Base-by-base conservation (phyloP, 148 eudicot genomes). In the Camellia granthamiana region DNA sequence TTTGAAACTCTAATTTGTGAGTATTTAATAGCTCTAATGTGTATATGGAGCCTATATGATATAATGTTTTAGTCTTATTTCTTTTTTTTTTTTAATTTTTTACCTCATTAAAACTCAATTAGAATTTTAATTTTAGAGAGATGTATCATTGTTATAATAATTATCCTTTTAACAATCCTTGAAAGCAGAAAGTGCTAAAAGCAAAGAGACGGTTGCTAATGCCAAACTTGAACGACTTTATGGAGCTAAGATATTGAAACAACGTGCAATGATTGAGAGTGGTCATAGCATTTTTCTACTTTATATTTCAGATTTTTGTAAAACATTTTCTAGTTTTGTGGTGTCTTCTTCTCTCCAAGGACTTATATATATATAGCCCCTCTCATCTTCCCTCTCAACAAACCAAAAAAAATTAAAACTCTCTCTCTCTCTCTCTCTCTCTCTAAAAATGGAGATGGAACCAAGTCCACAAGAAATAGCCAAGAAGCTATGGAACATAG, bases 401-500 rank as follows among this genome's bases (percentile, higher is more conserved):
- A 67, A 75, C 6, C 56, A 54, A 54, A 51, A 7, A 66, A 49
- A n/a, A n/a, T n/a, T n/a, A n/a, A 63, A 23, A 21, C 5, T 9
- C 10, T 76, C 69, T 14, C 74, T 46, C 58, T 21, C 42, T 3
- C 56, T 13, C 69, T 38, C 61, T 59, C 60, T 16, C 66, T 68
- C 42, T 76, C 68, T 76, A 42, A 51, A 77, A 51, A 86, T 86
- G 85, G 90, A 86, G 56, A 66, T 82, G 69, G 84, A 88, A 15
- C 84, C 71, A 76, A 85, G 75, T 42, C 81, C 85, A 65, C 85
- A 75, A 74, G 23, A 64, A 41, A 77, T 78, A 74, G 87, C 81
- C 77, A 87, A 85, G 79, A 89, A 85, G 62, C 65, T 89, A 5
- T 84, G 84, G 76, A 71, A 81, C 65, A 81, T 83, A 21, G 46